Evolutionary conservation across 805 yeast species (phyloP).

Genomic region (Saccharomycopsis sp.): DNA sequence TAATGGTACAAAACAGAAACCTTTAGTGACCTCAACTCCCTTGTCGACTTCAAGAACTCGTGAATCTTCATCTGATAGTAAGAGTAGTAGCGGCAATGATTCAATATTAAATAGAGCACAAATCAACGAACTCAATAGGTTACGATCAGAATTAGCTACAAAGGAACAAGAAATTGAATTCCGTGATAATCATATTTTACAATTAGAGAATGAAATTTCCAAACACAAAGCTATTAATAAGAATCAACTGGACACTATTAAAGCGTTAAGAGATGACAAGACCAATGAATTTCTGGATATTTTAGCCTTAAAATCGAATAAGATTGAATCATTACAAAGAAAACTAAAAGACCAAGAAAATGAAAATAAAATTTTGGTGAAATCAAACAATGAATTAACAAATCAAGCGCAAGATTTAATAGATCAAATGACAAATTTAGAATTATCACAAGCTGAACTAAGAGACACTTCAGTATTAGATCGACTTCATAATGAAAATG

Average conservation of each 20-base stretch:
- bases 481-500: constrained; percentile 2
- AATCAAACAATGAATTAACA: constrained; percentile 5
- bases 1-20: not conserved
- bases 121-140: not conserved
- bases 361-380: not conserved
- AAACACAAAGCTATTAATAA: not conserved
- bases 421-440: constrained; percentile 5
- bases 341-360: constrained; percentile 3
- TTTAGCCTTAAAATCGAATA: not conserved
- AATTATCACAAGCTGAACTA: constrained; percentile 3
- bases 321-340: not conserved
- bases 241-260: not conserved
- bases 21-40: not conserved
- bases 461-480: not conserved
- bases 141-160: not conserved
- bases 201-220: constrained; percentile 1
- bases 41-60: not conserved
- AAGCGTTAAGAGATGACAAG: not conserved
- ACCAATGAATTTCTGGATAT: not conserved
- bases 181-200: constrained; percentile 4
- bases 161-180: constrained; percentile 11
- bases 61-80: not conserved
- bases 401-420: constrained; percentile 1
- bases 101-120: not conserved
- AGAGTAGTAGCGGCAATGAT: not conserved